These are phyloP conservation scores for Millerozyma acaciae DNA, from an alignment of 805 yeast genomes.

Conservation along the genomic window DNA sequence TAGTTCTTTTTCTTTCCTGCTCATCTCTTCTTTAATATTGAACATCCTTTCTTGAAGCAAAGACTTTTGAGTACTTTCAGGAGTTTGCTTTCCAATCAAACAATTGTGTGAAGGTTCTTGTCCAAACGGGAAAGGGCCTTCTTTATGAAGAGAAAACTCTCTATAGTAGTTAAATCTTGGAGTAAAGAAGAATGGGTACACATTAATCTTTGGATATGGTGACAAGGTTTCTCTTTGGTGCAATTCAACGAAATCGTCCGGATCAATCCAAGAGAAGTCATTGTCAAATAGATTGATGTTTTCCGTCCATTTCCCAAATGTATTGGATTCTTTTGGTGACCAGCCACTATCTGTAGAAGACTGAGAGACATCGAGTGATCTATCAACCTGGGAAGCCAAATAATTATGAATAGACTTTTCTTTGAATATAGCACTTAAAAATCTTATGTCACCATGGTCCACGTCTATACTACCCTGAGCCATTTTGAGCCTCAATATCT, in stretches of 20 bases:
- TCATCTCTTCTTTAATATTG: conserved; percentile 24
- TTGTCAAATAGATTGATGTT: conserved; percentile 22
- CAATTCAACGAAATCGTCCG: conserved; percentile 71
- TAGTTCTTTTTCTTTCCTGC: conserved; percentile 19
- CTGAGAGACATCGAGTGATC: conserved; percentile 5
- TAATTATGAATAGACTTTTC: conserved; percentile 43
- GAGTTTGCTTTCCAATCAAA: conserved; percentile 47
- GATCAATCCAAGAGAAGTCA: conserved; percentile 61
- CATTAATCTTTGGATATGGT: conserved; percentile 40
- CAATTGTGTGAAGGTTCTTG: conserved; percentile 64
- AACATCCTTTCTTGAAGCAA: conserved; percentile 30
- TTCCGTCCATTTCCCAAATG: conserved; percentile 20
- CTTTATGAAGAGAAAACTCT: conserved; percentile 43
- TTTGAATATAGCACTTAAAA: conserved; percentile 59
- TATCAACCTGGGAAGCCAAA: conserved; percentile 16
- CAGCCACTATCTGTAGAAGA: conserved; percentile 1
- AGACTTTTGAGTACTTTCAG: conserved; percentile 50
- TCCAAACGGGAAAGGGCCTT: conserved; percentile 57
- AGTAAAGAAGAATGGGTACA: conserved; percentile 46
- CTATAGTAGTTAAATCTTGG: conserved; percentile 62
- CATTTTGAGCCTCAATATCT: conserved; percentile 52
- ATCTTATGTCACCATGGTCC: conserved; percentile 63
- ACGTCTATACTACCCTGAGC: conserved; percentile 69
- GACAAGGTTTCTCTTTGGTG: conserved; percentile 44
- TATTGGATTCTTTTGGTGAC: neutral